Evolutionary conservation across 139 green algal genomes (phyloP).

Genomic region (Astrephomene gubernaculifera): DNA sequence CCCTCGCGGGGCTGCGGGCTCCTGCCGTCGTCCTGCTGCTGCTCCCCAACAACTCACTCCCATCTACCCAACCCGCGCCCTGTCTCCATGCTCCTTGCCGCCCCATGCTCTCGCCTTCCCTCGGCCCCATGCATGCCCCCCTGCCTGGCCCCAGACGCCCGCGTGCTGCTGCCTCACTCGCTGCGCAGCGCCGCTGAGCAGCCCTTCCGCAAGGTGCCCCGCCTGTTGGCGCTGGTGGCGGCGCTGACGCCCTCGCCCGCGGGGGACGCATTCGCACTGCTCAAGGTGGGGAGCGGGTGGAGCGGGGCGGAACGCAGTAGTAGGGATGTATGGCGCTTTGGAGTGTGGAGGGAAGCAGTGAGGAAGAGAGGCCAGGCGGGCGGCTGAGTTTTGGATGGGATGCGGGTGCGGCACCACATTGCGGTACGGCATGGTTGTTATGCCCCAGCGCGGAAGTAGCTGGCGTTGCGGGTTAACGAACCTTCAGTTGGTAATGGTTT

Average conservation of each 20-base stretch:
- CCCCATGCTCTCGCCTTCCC: not conserved
- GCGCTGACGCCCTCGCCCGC: slow-evolving; percentile 8
- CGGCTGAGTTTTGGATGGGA: too few relatives aligned
- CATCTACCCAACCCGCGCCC: not conserved
- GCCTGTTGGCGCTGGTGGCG: slow-evolving; percentile 34
- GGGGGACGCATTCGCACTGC: slow-evolving; percentile 32
- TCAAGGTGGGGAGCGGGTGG: slow-evolving; percentile 11
- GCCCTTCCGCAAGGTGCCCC: slow-evolving; percentile 34
- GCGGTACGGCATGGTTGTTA: too few relatives aligned
- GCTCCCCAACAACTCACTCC: too few relatives aligned
- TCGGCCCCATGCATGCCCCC: not conserved
- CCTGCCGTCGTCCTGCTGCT: not conserved
- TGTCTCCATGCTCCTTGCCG: not conserved
- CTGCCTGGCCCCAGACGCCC: not conserved
- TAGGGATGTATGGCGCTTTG: too few relatives aligned
- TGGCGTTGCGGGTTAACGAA: too few relatives aligned
- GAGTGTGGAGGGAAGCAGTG: too few relatives aligned
- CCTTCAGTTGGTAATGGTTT: too few relatives aligned
- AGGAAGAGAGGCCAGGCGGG: too few relatives aligned
- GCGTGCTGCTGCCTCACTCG: slow-evolving; percentile 34
- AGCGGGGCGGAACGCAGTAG: too few relatives aligned
- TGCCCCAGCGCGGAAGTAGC: too few relatives aligned
- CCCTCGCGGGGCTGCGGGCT: not conserved
- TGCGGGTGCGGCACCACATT: too few relatives aligned
- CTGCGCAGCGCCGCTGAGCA: not conserved